These are phyloP conservation scores for Spizellomyces sp. DNA, from an alignment of 192 early-diverging fungal species.

Conservation along the genomic window DNA sequence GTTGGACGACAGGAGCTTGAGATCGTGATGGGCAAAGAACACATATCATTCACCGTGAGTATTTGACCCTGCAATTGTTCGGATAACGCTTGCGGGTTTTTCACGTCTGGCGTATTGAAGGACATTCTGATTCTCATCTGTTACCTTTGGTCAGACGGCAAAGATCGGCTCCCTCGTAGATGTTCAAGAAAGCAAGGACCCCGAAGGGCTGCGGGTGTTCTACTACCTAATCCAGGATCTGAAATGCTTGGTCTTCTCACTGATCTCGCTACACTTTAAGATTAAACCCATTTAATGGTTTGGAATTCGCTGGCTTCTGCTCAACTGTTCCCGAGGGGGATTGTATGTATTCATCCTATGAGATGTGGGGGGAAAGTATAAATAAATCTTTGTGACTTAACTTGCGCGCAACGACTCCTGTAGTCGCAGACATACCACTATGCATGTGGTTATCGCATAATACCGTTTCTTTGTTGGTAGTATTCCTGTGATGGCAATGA, in stretches of 20 bases:
- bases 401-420: no score
- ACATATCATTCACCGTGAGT: conserved; percentile 85
- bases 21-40: conserved; percentile 85
- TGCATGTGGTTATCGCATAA: no score
- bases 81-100: no score
- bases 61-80: background rate
- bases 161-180: conserved; percentile 93
- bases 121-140: conserved; percentile 4
- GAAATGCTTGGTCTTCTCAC: conserved; percentile 92
- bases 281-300: conserved; percentile 35
- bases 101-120: background rate
- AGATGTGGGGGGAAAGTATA: no score
- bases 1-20: conserved; percentile 95
- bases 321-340: no score
- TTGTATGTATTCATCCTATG: no score
- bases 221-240: conserved; percentile 99
- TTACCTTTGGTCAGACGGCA: conserved; percentile 62
- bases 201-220: conserved; percentile 90
- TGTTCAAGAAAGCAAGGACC: conserved; percentile 85
- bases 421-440: no score
- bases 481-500: no score
- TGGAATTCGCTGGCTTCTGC: no score
- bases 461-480: no score
- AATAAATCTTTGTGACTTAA: no score
- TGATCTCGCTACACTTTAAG: conserved; percentile 96